Conservation (phyloP, 2,329 filamentous ascomycete genomes). For the Botrytis fabae region DNA sequence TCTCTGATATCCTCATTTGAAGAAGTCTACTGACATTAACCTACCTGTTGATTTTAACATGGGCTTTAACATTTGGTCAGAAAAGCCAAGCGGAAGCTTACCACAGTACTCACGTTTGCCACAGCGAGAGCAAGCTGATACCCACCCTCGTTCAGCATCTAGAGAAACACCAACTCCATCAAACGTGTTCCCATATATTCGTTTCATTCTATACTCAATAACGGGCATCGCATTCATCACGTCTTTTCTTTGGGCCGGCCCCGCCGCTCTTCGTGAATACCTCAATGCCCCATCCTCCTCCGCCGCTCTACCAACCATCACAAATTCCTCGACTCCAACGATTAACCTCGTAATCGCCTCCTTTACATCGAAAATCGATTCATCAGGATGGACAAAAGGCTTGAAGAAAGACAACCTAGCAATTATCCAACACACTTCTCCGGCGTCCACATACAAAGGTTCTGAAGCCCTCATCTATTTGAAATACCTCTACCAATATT, state of each 20-base stretch:
- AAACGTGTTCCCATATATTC: slow-evolving; percentile 1
- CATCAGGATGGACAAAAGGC: background rate
- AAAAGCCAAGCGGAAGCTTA: background rate
- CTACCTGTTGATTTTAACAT: background rate
- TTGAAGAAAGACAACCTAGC: background rate
- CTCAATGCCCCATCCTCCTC: background rate
- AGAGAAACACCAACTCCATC: background rate
- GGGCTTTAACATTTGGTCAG: background rate
- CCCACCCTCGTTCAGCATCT: background rate
- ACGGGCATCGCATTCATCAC: slow-evolving; percentile 9
- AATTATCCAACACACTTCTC: background rate
- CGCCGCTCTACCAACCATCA: background rate
- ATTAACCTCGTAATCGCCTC: slow-evolving; percentile 9
- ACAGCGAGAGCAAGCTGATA: slow-evolving; percentile 1
- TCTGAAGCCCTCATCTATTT: slow-evolving; percentile 4
- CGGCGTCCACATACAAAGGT: background rate
- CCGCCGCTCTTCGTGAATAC: background rate
- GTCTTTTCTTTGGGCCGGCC: slow-evolving; percentile 12
- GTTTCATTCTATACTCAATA: slow-evolving; percentile 4
- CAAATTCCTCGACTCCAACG: slow-evolving; percentile 8
- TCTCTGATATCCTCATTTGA: background rate
- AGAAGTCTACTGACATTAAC: background rate
- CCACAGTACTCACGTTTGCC: slow-evolving; percentile 4
- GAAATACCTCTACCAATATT: slow-evolving; percentile 3
- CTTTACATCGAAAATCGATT: background rate